Evolutionary conservation across 768 basidiomycete species (phyloP).

Genomic region (Xerocomellus chrysenteron): DNA sequence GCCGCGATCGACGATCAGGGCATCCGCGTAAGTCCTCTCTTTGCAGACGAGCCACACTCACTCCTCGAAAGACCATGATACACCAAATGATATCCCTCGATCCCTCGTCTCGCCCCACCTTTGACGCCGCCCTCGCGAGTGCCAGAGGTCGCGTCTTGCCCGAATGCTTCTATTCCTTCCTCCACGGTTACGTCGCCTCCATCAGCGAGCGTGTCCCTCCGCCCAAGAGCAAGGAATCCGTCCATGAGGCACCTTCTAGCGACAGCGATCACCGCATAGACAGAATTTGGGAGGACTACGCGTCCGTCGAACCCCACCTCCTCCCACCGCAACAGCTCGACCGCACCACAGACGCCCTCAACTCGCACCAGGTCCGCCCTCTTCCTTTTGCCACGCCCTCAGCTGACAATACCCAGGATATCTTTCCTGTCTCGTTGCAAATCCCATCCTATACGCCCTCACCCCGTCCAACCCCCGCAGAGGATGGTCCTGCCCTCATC

Average conservation of each 20-base stretch:
- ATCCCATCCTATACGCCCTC: constrained; percentile 49
- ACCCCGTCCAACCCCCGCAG: constrained; percentile 53
- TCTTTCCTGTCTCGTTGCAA: constrained; percentile 74
- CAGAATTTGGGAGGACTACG: constrained; percentile 84
- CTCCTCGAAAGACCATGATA: constrained; percentile 65
- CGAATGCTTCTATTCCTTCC: constrained; percentile 91
- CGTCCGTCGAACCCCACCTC: constrained; percentile 73
- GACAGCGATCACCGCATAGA: constrained; percentile 88
- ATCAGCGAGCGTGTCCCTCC: constrained; percentile 60
- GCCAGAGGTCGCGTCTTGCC: constrained; percentile 83
- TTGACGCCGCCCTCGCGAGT: constrained; percentile 72
- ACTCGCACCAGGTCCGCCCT: too few species aligned
- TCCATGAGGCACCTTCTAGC: too few species aligned
- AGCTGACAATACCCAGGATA: constrained; percentile 50
- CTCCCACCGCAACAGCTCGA: too few species aligned
- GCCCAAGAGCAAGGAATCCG: constrained; percentile 20
- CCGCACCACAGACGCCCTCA: too few species aligned
- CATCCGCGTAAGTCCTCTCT: constrained; percentile 62
- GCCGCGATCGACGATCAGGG: constrained; percentile 75
- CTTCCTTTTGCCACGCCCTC: too few species aligned
- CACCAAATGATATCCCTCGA: constrained; percentile 88
- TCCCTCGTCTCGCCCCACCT: constrained; percentile 73
- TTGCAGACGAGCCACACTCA: constrained; percentile 19
- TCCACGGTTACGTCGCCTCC: constrained; percentile 68
- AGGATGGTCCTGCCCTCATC: constrained; percentile 88